Base-by-base conservation (phyloP, 202 grass and related monocot species). In the Cymbopogon flexuosus region DNA sequence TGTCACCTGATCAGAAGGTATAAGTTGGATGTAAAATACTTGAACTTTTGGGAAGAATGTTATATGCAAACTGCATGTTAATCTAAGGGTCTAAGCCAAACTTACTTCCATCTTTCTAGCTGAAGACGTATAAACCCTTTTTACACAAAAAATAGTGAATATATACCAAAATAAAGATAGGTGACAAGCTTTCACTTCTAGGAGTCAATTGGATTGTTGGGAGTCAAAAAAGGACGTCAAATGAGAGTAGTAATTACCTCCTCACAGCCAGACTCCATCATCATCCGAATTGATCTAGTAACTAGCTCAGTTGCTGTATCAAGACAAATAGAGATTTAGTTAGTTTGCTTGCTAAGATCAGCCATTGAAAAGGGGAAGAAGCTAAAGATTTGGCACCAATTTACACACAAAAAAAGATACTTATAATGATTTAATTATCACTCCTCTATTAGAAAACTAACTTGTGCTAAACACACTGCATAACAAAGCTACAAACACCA, bases 261-360 rank as follows among this genome's bases (percentile, higher is more conserved):
- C 29, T 97, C 94, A 77, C 94, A 97, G 34, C 90, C 94, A 84
- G 92, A 97, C 80, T 93, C 92, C 94, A 94, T 91, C 94, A 97
- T 94, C 41, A 89, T 84, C 56, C 63, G 84, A 79, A 97, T 97
- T 34, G 94, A 86, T 88, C 88, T 87, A 42, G 92, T 91, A 79
- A 97, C 94, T 29, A 94, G 88, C 79, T 94, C 90, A 75, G 94
- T 94, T 82, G 91, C 94, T 94, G 94, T 54, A 80, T 18, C 56
- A 87, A 74, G 54, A 66, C 11, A 86, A 70, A 86, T 5, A 68
- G 24, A 84, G 5, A 68, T 40, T 42, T 15, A 66, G 65, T 40
- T 61, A 43, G 65, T 75, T 23, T 70, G 45, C 9, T 79, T 45
- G 31, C 15, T 47, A 81, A 84, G 10, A 62, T 12, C 10, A 62